phyloP scores from a whole-genome alignment of 768 basidiomycete species.

The Suillus luteus region DNA sequence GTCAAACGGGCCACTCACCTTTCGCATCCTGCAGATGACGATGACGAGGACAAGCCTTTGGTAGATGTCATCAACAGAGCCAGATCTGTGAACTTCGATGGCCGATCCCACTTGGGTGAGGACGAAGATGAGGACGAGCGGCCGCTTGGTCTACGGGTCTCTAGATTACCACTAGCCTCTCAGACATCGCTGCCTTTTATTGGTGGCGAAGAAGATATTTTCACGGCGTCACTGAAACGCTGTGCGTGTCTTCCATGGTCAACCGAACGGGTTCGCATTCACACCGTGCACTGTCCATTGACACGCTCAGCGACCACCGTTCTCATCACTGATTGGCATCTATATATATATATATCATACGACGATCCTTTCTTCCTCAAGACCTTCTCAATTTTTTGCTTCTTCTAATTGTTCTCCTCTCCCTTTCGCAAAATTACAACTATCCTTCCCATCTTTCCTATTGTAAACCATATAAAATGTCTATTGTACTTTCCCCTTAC shows the following conservation, averaged over 20 bases:
- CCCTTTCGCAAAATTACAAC: neutral
- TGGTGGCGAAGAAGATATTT: slow-evolving; percentile 48
- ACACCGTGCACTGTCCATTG: neutral
- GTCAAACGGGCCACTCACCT: slow-evolving; percentile 38
- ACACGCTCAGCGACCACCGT: slow-evolving; percentile 1
- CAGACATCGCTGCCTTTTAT: slow-evolving; percentile 28
- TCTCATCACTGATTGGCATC: neutral
- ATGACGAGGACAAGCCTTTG: slow-evolving; percentile 72
- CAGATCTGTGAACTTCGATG: slow-evolving; percentile 46
- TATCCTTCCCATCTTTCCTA: neutral
- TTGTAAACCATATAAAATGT: slow-evolving; percentile 39
- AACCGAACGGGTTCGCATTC: neutral
- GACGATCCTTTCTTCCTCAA: neutral
- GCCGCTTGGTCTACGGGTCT: slow-evolving; percentile 71
- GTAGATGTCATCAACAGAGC: slow-evolving; percentile 55
- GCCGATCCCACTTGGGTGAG: slow-evolving; percentile 41
- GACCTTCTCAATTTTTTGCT: neutral
- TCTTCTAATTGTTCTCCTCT: neutral
- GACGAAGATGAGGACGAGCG: slow-evolving; percentile 65
- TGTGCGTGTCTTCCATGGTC: neutral
- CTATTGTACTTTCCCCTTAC: slow-evolving; percentile 69
- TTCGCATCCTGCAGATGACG: slow-evolving; percentile 19
- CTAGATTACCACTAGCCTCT: slow-evolving; percentile 38
- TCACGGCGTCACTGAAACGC: neutral
- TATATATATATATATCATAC: slow-evolving; percentile 3